Percentiles rank a stretch among this genome's conserved stretches.
Evolutionary conservation across 352 stramenopile genomes (phyloP).

Genomic region (Globisporangium sylvaticum): DNA sequence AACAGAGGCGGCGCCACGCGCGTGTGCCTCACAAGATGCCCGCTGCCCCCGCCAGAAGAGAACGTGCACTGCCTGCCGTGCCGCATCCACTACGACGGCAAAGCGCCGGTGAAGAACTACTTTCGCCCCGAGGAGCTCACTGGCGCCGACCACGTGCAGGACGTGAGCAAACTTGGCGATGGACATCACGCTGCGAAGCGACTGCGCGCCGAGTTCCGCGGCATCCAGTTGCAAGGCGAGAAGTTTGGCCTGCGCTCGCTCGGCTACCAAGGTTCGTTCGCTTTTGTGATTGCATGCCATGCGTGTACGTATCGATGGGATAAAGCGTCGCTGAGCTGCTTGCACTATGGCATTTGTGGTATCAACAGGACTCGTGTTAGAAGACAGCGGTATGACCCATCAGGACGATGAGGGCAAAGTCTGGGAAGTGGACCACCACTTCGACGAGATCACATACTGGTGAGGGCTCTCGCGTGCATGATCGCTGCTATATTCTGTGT

Average conservation of each 20-base stretch:
- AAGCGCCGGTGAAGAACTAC: slow-evolving; percentile 67
- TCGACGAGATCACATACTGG: slow-evolving; percentile 67
- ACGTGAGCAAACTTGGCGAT: slow-evolving; percentile 24
- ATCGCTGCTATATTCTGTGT: neutral
- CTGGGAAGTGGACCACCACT: slow-evolving; percentile 79
- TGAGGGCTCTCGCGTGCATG: slow-evolving; percentile 22
- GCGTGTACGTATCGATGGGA: neutral
- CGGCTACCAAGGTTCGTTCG: slow-evolving; percentile 43
- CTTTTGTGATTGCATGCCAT: neutral
- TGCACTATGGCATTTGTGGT: neutral
- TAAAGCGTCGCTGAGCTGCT: neutral
- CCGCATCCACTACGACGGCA: slow-evolving; percentile 62
- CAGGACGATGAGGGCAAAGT: slow-evolving; percentile 55
- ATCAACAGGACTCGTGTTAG: slow-evolving; percentile 47
- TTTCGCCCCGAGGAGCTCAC: slow-evolving; percentile 49
- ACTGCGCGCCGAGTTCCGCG: slow-evolving; percentile 56
- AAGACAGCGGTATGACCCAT: slow-evolving; percentile 57
- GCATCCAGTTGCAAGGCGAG: slow-evolving; percentile 58
- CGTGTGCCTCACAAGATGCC: slow-evolving; percentile 75
- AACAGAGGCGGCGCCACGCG: slow-evolving; percentile 12
- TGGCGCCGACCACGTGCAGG: slow-evolving; percentile 19
- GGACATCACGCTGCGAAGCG: slow-evolving; percentile 16
- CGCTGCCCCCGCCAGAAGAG: slow-evolving; percentile 47
- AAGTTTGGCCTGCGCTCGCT: slow-evolving; percentile 35
- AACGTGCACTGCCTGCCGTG: slow-evolving; percentile 75